Evolutionary conservation across 495 filamentous ascomycete genomes (phyloP).

Genomic region (Hyphodiscus hymeniophilus): DNA sequence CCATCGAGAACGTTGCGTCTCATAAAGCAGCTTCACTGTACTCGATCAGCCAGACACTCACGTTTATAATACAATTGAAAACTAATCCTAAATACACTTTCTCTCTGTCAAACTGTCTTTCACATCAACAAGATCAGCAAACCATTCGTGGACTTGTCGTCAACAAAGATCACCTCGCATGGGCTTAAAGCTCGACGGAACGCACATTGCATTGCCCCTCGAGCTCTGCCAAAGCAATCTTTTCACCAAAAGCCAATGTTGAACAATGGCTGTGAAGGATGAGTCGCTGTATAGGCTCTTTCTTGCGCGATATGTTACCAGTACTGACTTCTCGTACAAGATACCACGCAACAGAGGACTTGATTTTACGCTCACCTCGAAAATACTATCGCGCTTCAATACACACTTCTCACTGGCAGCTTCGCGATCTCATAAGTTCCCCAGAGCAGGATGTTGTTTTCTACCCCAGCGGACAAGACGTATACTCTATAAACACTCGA

Average conservation of each 20-base stretch:
- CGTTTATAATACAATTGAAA: no score
- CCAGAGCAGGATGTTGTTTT: slow-evolving; percentile 70
- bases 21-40: neutral
- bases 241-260: no score
- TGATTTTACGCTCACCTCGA: slow-evolving; percentile 56
- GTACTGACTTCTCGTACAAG: slow-evolving; percentile 2
- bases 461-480: slow-evolving; percentile 63
- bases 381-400: slow-evolving; percentile 71
- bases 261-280: slow-evolving; percentile 43
- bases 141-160: no score
- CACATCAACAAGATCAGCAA: no score
- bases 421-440: slow-evolving; percentile 82
- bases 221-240: no score
- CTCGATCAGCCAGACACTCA: no score
- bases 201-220: no score
- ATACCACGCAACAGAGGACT: slow-evolving; percentile 37
- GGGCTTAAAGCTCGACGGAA: no score
- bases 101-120: no score
- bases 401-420: slow-evolving; percentile 81
- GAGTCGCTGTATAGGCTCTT: slow-evolving; percentile 36
- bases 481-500: slow-evolving; percentile 65
- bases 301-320: neutral
- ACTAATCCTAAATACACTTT: no score
- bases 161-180: no score
- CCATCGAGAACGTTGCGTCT: neutral